Evolutionary conservation across 345 rosid genomes (phyloP).

Genomic region (Eutrema japonicum): DNA sequence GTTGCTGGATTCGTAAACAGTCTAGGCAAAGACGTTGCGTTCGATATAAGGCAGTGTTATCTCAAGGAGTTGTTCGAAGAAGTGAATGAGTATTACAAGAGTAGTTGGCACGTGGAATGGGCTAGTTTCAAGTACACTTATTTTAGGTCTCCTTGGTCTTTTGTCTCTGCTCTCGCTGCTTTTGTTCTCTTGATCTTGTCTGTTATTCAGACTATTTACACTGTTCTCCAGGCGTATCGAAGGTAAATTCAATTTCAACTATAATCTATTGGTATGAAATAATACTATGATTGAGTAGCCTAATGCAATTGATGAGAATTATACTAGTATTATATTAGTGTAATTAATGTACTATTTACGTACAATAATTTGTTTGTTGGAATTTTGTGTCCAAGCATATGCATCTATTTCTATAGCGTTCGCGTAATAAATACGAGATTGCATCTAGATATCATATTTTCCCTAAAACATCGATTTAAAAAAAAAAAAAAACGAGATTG

Average conservation of each 20-base stretch:
- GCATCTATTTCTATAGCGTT: constrained; percentile 14
- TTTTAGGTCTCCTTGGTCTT: constrained; percentile 84
- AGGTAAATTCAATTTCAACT: background rate
- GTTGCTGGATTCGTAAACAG: constrained; percentile 60
- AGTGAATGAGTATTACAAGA: constrained; percentile 61
- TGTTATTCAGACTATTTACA: constrained; percentile 56
- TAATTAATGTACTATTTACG: constrained; percentile 2
- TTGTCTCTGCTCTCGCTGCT: constrained; percentile 75
- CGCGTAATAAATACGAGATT: background rate
- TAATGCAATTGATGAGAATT: background rate
- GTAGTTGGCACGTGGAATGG: constrained; percentile 61
- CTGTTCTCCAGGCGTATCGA: constrained; percentile 40
- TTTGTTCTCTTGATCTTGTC: constrained; percentile 63
- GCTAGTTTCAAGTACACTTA: constrained; percentile 73
- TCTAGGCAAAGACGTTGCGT: constrained; percentile 76
- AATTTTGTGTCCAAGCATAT: constrained; percentile 15
- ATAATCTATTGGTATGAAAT: background rate
- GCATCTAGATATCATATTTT: background rate
- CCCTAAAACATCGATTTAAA: too few species aligned
- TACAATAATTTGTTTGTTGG: constrained; percentile 19
- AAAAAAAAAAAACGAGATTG: background rate
- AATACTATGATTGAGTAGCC: background rate
- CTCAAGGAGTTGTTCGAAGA: constrained; percentile 54
- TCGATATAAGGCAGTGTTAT: constrained; percentile 62
- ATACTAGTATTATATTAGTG: background rate